Evolutionary conservation across 495 filamentous ascomycete species (phyloP), one percentile per base, ranked within the genome.

Genomic region (Sporormia fimetaria): DNA sequence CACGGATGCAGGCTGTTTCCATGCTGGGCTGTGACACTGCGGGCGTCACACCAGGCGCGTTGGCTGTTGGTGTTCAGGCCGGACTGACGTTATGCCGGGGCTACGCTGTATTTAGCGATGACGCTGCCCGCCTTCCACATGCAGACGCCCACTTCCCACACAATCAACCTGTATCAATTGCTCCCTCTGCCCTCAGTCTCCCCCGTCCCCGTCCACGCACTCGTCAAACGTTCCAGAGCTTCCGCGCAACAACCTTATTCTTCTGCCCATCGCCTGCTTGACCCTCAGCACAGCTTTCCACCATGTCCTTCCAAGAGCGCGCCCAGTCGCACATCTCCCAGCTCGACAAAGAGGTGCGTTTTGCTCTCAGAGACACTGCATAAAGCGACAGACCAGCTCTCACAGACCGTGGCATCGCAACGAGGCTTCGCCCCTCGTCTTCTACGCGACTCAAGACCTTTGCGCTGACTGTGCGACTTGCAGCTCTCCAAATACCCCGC

Each of bases 401-500:
- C n/a, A n/a, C n/a, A n/a, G n/a, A n/a, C n/a, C n/a, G n/a, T n/a
- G n/a, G n/a, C n/a, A n/a, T n/a, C n/a, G n/a, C n/a, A n/a, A n/a
- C n/a, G n/a, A n/a, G 4, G 31, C 31, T 6, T 34, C 31, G 31
- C 31, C 6, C 6, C 12, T 9, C 29, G 6, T 32, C 15, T 18
- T 14, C 44, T 27, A 14, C 11, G 11, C 27, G 6, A 17, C n/a
- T n/a, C n/a, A n/a, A 15, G 22, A 9, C 21, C 28, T 3, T n/a
- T 20, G 22, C 37, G 30, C 44, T 47, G 26, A 47, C 44, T 15
- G 17, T 16, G 14, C 4, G 15, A 16, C 21, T 27, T 52, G 24
- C 62, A 98, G 92, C 84, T 98, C 39, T 88, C 88, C 58, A 94
- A 93, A 66, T 96, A 99, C 70, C 84, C 83, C 40, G 64, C 73